These are phyloP conservation scores for Geotrichum australiense DNA, from an alignment of 1,139 yeast species.

Conservation along the genomic window DNA sequence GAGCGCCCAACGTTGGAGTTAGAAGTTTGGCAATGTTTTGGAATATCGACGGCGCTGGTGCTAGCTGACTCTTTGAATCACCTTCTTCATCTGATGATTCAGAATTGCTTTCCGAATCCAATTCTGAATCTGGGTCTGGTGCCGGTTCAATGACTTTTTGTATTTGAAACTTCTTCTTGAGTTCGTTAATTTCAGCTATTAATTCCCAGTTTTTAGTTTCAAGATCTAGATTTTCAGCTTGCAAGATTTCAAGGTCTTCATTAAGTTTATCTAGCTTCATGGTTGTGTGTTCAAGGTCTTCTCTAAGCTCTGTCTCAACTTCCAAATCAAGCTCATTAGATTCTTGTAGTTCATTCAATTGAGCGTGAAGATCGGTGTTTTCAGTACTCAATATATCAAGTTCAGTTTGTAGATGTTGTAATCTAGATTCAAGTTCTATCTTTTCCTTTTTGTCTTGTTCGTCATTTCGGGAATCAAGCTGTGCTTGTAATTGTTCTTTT, in stretches of 20 bases:
- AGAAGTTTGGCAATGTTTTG: constrained; percentile 2
- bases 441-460: not conserved
- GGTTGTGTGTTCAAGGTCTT: constrained; percentile 5
- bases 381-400: constrained; percentile 1
- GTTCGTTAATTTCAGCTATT: not conserved
- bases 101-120: no score
- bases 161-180: not conserved
- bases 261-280: constrained; percentile 3
- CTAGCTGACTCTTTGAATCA: no score
- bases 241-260: constrained; percentile 4
- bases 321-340: constrained; percentile 11
- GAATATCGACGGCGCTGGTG: constrained; percentile 2
- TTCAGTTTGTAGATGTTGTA: constrained; percentile 3
- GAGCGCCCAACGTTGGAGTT: not conserved
- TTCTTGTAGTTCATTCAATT: constrained; percentile 1
- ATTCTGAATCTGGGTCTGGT: no score
- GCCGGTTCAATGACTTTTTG: no score
- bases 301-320: constrained; percentile 4
- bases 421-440: not conserved
- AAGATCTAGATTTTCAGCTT: constrained; percentile 9
- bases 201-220: constrained; percentile 6
- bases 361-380: constrained; percentile 1
- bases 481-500: not conserved
- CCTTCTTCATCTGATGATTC: no score
- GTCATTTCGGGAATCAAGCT: not conserved